Conservation (phyloP, 140 eudicot species). For the Ambrosia hybrid region DNA sequence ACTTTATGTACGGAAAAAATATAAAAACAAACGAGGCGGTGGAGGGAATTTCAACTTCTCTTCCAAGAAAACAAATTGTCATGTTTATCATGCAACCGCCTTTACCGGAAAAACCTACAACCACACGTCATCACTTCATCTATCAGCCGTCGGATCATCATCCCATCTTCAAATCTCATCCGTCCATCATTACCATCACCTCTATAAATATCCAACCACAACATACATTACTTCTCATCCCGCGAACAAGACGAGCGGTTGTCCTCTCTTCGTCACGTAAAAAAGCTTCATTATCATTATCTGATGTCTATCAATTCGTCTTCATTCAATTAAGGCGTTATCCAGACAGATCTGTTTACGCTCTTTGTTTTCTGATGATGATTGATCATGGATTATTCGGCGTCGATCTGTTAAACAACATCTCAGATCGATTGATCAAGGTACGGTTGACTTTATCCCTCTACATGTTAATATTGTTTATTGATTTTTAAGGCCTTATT, state of each 20-base stretch:
- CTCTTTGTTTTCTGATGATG: conserved; percentile 8
- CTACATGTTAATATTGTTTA: too few species aligned
- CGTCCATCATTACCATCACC: conserved; percentile 10
- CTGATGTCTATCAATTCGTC: neutral
- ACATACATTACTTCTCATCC: neutral
- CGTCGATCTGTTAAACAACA: too few species aligned
- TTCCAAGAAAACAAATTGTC: conserved; percentile 6
- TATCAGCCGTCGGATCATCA: conserved; percentile 17
- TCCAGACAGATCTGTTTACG: conserved; percentile 12
- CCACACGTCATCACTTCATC: conserved; percentile 30
- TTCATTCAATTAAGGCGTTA: neutral
- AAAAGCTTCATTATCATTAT: neutral
- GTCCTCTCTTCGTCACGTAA: neutral
- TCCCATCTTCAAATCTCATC: conserved; percentile 9
- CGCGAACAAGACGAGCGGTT: neutral
- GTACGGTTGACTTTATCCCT: too few species aligned
- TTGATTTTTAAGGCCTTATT: too few species aligned
- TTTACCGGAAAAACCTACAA: conserved; percentile 8
- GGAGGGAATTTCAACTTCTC: neutral
- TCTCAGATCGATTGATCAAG: too few species aligned
- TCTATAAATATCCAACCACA: conserved; percentile 26
- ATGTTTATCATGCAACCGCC: conserved; percentile 29
- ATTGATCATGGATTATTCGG: too few species aligned
- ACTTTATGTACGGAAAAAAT: too few species aligned
- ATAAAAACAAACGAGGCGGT: too few species aligned